Percentiles rank a stretch among this genome's conserved stretches.
These are phyloP conservation scores for Pyrrhoderma lamaoense DNA, from an alignment of 1,284 basidiomycete species.

Conservation along the genomic window DNA sequence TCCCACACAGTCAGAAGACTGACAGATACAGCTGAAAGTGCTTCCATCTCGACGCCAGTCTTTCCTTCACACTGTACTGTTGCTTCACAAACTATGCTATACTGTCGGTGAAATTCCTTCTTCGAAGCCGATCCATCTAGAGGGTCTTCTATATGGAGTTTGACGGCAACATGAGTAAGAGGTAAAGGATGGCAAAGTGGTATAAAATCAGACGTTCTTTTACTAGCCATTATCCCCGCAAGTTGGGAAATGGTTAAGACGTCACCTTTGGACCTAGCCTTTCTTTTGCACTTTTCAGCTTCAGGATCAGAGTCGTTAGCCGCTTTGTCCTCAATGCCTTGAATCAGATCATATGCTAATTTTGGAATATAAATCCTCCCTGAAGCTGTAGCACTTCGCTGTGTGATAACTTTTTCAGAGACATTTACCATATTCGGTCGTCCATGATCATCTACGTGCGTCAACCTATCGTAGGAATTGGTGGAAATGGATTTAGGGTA, in stretches of 20 bases:
- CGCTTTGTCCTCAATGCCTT: slow-evolving; percentile 22
- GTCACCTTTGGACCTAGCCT: slow-evolving; percentile 63
- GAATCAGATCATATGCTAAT: slow-evolving; percentile 57
- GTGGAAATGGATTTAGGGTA: neutral
- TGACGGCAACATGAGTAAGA: slow-evolving; percentile 63
- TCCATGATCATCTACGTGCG: slow-evolving; percentile 66
- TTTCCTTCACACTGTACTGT: slow-evolving; percentile 70
- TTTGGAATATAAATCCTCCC: slow-evolving; percentile 70
- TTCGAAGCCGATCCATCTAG: no score
- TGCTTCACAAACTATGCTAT: slow-evolving; percentile 57
- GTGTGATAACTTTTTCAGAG: slow-evolving; percentile 55
- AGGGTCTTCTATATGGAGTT: slow-evolving; percentile 43
- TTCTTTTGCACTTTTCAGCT: slow-evolving; percentile 34
- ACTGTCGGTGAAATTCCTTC: no score
- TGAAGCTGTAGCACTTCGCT: slow-evolving; percentile 65
- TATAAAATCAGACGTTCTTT: slow-evolving; percentile 75
- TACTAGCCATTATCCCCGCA: slow-evolving; percentile 79
- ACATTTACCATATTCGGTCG: slow-evolving; percentile 79
- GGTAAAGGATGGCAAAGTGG: slow-evolving; percentile 80
- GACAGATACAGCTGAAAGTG: slow-evolving; percentile 76
- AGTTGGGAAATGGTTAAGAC: slow-evolving; percentile 74
- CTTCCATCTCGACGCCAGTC: slow-evolving; percentile 93
- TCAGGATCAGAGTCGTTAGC: slow-evolving; percentile 18
- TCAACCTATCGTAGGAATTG: slow-evolving; percentile 34
- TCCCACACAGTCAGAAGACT: slow-evolving; percentile 84